Base-by-base conservation (phyloP, 2,329 filamentous ascomycete species). In the Trichoderma sp. region DNA sequence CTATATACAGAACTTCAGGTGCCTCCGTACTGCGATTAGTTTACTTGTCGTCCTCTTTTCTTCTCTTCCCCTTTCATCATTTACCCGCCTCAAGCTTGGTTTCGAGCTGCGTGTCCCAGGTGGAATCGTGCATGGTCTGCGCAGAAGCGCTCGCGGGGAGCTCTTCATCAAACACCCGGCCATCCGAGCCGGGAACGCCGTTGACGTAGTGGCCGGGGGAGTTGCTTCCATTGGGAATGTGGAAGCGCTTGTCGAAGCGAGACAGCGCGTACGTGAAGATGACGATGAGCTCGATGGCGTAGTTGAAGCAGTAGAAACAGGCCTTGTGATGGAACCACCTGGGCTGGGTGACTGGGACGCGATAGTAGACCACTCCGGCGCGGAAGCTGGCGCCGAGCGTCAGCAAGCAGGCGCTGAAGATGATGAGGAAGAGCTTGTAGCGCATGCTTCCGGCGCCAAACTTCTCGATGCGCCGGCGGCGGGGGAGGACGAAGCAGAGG, bases 231-330 rank as follows among this genome's bases (percentile, higher is more conserved):
- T 95, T 81, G 1, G 92, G 92, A 27, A 95, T 81, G 74, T 90
- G 84, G 80, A 94, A 96, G 50, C 91, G 86, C 70, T 84, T 83
- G 76, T 97, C 93, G 70, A 95, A 88, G 35, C 93, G 85, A 22
- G 84, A 78, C 17, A 90, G 74, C 0, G 89, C 84, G 78, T 92
- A 94, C 9, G 89, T 79, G 64, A 84, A 85, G 5, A 94, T 84
- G 42, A 93, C 87, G 27, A 90, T 75, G 48, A 94, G 80, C 78
- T 97, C 93, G 42, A 94, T 82, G 17, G 81, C 81, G 75, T 92
- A 96, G 79, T 92, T 91, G 81, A 95, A 92, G 74, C 88, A 80
- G 80, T 95, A 97, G 81, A 93, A 97, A 73, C 86, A 87, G 2
- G 88, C 86, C 76, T 90, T 91, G 74, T 81, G 81, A 73, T 92